Percentiles rank a stretch among this genome's conserved stretches.
These are phyloP conservation scores for Alternaria arbusti DNA, from an alignment of 2,329 filamentous ascomycete genomes.

Conservation along the genomic window DNA sequence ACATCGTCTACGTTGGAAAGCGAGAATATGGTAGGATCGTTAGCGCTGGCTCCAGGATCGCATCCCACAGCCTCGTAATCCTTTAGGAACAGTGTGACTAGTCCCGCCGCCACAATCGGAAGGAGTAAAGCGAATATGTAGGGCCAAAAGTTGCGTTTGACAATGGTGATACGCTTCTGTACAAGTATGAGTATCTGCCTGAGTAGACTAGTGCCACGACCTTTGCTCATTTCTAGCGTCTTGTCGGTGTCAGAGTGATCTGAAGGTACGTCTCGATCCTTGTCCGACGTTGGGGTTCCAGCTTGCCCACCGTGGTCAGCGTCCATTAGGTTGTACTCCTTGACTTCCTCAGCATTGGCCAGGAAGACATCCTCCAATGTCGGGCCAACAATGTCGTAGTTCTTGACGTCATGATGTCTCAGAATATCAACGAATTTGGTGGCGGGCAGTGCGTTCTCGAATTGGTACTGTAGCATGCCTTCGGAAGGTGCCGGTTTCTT, in stretches of 20 bases:
- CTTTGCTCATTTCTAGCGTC: constrained; percentile 64
- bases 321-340: constrained; percentile 55
- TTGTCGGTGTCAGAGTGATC: constrained; percentile 44
- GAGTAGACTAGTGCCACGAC: constrained; percentile 71
- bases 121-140: constrained; percentile 77
- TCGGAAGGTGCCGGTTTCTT: constrained; percentile 56
- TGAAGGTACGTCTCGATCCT: constrained; percentile 31
- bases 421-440: constrained; percentile 73
- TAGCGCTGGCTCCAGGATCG: constrained; percentile 48
- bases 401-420: constrained; percentile 69
- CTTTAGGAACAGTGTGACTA: constrained; percentile 78
- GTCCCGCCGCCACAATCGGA: constrained; percentile 77
- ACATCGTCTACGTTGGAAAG: constrained; percentile 30
- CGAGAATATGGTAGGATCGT: constrained; percentile 39
- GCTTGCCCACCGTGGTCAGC: constrained; percentile 30
- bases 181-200: constrained; percentile 78
- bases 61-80: constrained; percentile 59
- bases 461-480: constrained; percentile 75
- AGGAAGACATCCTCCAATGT: constrained; percentile 94
- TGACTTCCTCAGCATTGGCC: constrained; percentile 80
- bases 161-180: constrained; percentile 75
- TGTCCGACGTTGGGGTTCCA: constrained; percentile 20
- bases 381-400: constrained; percentile 86
- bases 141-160: constrained; percentile 79
- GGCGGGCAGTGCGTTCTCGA: constrained; percentile 72